Conservation (phyloP, 2,329 filamentous ascomycete genomes). For the Fusarium annulatum region DNA sequence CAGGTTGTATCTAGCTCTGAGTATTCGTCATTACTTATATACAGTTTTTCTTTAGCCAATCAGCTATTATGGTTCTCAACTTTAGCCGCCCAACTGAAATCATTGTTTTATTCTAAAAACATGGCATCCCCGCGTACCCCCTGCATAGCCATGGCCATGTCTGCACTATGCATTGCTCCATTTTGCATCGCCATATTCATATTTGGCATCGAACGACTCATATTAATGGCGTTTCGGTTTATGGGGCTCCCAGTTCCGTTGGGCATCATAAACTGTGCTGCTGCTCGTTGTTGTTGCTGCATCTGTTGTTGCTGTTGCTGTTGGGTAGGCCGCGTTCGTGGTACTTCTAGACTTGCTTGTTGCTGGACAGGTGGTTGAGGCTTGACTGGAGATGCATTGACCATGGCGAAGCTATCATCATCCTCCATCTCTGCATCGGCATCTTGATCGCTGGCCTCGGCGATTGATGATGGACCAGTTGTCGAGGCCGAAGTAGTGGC, state of each 20-base stretch:
- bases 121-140: conserved; percentile 60
- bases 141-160: conserved; percentile 60
- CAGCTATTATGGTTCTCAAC: conserved; percentile 12
- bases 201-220: conserved; percentile 60
- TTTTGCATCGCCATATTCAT: conserved; percentile 57
- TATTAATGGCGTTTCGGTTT: conserved; percentile 52
- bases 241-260: conserved; percentile 52
- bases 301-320: conserved; percentile 26
- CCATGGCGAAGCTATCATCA: conserved; percentile 65
- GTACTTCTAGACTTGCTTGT: conserved; percentile 57
- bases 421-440: conserved; percentile 67
- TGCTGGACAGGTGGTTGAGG: conserved; percentile 53
- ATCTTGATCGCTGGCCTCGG: conserved; percentile 60
- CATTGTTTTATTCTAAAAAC: conserved; percentile 60
- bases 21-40: conserved; percentile 48
- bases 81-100: not conserved
- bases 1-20: conserved; percentile 38
- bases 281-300: conserved; percentile 34
- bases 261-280: conserved; percentile 55
- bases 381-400: conserved; percentile 56
- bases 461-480: conserved; percentile 54
- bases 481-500: conserved; percentile 48
- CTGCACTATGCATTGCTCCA: conserved; percentile 54
- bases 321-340: conserved; percentile 53
- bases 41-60: conserved; percentile 14